Evolutionary conservation across 768 basidiomycete genomes (phyloP), one percentile per base, ranked within the genome.

Genomic region (Collybia nuda): DNA sequence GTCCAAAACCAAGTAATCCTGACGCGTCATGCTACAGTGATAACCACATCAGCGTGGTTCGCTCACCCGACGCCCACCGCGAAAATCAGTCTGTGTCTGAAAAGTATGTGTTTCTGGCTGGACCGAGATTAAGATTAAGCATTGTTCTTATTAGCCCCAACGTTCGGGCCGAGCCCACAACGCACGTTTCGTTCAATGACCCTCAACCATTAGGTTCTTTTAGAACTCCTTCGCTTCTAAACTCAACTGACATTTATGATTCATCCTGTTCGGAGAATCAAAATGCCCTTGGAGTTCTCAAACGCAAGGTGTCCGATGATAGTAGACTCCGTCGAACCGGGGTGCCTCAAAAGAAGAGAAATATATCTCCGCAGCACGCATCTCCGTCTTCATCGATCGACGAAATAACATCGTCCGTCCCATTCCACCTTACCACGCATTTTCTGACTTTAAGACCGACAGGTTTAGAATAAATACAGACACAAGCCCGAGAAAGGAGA

Each of bases 351-450:
- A 51, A 56, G 41, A 51, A 39, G 40, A 43, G 29, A 21, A 50
- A 32, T 19, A 38, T 7, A 32, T 40, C 23, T 45, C 28, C 44
- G 4, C 46, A 21, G 26, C 23, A 29, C n/a, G 35, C 37, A 46
- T 37, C 49, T 3, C 42, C 43, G 1, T 46, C 26, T 36, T 37
- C 43, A 43, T 52, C 52, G 44, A 62, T 54, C 26, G 58, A 57
- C 19, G 60, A 62, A 11, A 59, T 62, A 35, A 59, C 56, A 18
- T 59, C 58, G 58, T 62, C 45, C 21, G 50, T 41, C 35, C 12
- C 21, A 17, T 36, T 7, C 17, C 21, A 32, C 32, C 14, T 32
- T 4, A 9, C 14, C 32, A 14, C 14, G 32, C 9, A 3, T 32
- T 32, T 11, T 32, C 9, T 32, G 12, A 32, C 32, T 32, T 3